phyloP scores from a whole-genome alignment of 768 basidiomycete genomes.

The Mycena rosella region DNA sequence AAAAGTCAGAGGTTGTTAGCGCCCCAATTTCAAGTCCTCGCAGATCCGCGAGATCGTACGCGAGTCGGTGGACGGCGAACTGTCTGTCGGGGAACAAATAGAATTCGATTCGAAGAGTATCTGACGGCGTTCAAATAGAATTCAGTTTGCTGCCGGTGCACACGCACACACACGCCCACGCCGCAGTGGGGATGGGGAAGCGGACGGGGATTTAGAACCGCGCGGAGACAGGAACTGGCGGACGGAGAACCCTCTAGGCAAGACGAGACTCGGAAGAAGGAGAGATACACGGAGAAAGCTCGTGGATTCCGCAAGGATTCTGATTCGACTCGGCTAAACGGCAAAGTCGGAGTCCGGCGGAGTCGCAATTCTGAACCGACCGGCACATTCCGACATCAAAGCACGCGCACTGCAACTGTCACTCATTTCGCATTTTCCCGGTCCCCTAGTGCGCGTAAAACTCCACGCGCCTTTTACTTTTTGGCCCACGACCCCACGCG shows the following conservation, averaged over 20 bases:
- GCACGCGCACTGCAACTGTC: no score
- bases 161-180: not conserved
- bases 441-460: no score
- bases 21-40: not conserved
- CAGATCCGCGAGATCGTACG: slow-evolving; percentile 20
- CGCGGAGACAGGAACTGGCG: not conserved
- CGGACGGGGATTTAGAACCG: no score
- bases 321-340: no score
- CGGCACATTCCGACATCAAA: not conserved
- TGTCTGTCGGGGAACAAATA: slow-evolving; percentile 18
- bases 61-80: not conserved
- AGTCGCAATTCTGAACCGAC: not conserved
- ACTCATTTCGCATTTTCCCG: no score
- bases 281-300: not conserved
- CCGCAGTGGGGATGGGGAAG: no score
- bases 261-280: not conserved
- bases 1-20: not conserved
- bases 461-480: no score
- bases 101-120: slow-evolving; percentile 10
- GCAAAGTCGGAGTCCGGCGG: not conserved
- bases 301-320: not conserved
- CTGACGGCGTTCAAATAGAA: slow-evolving; percentile 10
- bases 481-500: no score
- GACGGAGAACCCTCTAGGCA: not conserved
- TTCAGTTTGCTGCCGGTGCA: not conserved